phyloP scores from a whole-genome alignment of 2,329 filamentous ascomycete species.

The Ophiocordyceps sinensis region DNA sequence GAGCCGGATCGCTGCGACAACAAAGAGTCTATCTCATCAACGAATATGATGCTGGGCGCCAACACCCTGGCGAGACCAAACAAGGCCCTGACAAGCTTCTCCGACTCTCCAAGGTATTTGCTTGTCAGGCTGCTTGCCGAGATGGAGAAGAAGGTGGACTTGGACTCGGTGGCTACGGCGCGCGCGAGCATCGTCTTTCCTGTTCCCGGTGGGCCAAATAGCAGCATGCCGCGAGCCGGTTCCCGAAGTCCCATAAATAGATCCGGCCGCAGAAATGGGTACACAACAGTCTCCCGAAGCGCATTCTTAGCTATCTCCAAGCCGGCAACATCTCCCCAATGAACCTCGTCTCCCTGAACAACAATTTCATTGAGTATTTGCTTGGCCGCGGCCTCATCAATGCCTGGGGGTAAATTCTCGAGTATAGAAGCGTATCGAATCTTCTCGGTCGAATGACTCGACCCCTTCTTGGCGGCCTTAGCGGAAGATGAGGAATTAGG shows the following conservation, averaged over 20 bases:
- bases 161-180: constrained; percentile 81
- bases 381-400: constrained; percentile 70
- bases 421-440: constrained; percentile 49
- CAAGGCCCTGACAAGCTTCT: constrained; percentile 86
- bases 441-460: constrained; percentile 38
- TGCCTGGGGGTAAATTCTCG: constrained; percentile 64
- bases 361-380: constrained; percentile 96
- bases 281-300: constrained; percentile 89
- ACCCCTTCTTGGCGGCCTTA: constrained; percentile 24
- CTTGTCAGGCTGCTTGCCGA: constrained; percentile 87
- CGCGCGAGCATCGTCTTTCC: constrained; percentile 36
- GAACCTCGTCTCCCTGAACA: constrained; percentile 84
- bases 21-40: constrained; percentile 94
- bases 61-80: constrained; percentile 81
- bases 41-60: constrained; percentile 92
- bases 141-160: constrained; percentile 93
- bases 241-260: constrained; percentile 92
- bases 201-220: constrained; percentile 31
- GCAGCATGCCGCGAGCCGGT: constrained; percentile 83
- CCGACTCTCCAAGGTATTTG: constrained; percentile 91
- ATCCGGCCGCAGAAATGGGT: constrained; percentile 89
- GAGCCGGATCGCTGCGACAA: constrained; percentile 71
- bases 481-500: constrained; percentile 33
- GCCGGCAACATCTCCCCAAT: constrained; percentile 87
- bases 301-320: constrained; percentile 82